A percentile compares a stretch with the other conserved stretches of the same genome.
phyloP scores from a whole-genome alignment of 108 stramenopile genomes.

The Thalassiosira profunda region DNA sequence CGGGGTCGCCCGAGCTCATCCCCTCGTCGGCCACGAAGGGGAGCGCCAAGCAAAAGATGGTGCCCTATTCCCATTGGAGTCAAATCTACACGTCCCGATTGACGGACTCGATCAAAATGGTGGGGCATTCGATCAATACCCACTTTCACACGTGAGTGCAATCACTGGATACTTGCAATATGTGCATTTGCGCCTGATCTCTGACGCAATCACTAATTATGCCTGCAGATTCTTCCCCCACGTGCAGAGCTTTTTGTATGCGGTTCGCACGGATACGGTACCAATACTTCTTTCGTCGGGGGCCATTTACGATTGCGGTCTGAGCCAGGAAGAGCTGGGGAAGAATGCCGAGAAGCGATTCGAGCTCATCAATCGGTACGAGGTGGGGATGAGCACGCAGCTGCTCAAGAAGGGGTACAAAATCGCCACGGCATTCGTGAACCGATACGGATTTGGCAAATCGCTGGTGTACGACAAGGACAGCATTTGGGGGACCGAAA shows the following conservation, averaged over 20 bases:
- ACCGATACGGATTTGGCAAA: constrained; percentile 34
- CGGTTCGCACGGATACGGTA: constrained; percentile 38
- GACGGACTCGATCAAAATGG: constrained; percentile 36
- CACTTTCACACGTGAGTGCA: constrained; percentile 57
- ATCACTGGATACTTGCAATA: too few species aligned
- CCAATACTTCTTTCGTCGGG: constrained; percentile 33
- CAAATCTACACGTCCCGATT: constrained; percentile 42
- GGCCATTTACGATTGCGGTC: constrained; percentile 54
- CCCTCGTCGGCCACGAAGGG: neutral
- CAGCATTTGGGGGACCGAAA: constrained; percentile 27
- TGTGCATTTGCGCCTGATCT: too few species aligned
- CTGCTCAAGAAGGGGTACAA: constrained; percentile 45
- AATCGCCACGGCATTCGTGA: constrained; percentile 37
- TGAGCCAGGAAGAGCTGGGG: constrained; percentile 30
- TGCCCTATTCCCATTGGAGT: constrained; percentile 50
- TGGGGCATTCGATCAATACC: constrained; percentile 51
- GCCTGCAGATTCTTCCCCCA: constrained; percentile 47
- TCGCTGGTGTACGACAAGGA: constrained; percentile 26
- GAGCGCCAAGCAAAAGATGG: constrained; percentile 10
- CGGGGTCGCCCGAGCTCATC: constrained; percentile 16
- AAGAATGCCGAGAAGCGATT: constrained; percentile 19
- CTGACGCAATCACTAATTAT: constrained; percentile 8
- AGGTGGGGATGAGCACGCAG: constrained; percentile 50
- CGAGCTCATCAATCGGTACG: constrained; percentile 50
- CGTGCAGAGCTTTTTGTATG: constrained; percentile 54